A percentile compares a stretch with the other conserved stretches of the same genome.
These are phyloP conservation scores for Trichoderma semiorbis DNA, from an alignment of 2,329 filamentous ascomycete genomes.

Conservation along the genomic window DNA sequence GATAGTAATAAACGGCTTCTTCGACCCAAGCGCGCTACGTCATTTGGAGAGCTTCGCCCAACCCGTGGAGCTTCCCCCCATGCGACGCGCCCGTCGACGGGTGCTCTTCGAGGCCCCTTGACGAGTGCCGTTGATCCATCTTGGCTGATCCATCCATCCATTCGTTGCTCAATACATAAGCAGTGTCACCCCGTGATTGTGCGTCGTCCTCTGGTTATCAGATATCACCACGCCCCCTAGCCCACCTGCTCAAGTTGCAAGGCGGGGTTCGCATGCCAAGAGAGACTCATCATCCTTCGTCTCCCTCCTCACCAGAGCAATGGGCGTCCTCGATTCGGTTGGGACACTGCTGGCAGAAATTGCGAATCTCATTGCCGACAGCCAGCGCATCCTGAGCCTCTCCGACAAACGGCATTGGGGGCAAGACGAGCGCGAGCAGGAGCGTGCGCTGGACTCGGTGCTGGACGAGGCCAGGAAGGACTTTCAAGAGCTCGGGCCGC, in stretches of 20 bases:
- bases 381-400: conserved; percentile 51
- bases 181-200: not conserved
- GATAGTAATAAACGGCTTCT: not conserved
- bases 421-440: conserved; percentile 57
- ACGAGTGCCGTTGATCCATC: not conserved
- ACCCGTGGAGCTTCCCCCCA: conserved; percentile 10
- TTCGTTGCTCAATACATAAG: not conserved
- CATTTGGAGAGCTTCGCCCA: conserved; percentile 9
- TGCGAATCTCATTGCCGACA: conserved; percentile 51
- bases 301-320: conserved; percentile 22
- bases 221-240: not conserved
- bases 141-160: not conserved
- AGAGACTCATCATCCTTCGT: not conserved
- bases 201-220: not conserved
- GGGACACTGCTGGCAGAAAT: conserved; percentile 57
- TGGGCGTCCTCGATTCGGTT: conserved; percentile 49
- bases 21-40: conserved; percentile 8
- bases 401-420: conserved; percentile 59
- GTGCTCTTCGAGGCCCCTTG: conserved; percentile 19
- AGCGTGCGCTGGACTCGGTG: conserved; percentile 51
- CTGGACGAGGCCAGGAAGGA: conserved; percentile 59
- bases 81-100: conserved; percentile 18
- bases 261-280: conserved; percentile 14
- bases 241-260: not conserved
- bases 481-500: conserved; percentile 54